Base-by-base conservation (phyloP, 2,329 filamentous ascomycete genomes). In the Cercospora citrullina region DNA sequence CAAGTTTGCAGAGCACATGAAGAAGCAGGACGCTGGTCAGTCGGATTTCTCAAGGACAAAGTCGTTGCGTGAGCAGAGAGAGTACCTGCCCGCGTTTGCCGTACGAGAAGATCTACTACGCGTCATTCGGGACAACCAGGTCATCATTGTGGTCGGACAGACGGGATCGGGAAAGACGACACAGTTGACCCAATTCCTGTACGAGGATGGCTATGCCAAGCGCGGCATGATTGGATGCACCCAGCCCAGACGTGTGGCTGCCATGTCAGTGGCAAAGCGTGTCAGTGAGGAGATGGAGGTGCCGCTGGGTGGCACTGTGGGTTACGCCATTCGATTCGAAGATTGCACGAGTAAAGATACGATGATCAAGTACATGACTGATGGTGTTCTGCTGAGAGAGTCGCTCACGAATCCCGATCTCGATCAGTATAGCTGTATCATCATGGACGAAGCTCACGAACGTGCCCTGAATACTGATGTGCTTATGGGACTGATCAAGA, bases 361-460 rank as follows among this genome's bases (percentile, higher is more conserved):
- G 0, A 85, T 90, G 68, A 98, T 99, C 82, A 99, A 99, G 81
- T 99, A 99, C 80, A 97, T 99, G 94, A 99, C 95, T 0, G 96
- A 99, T 76, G 95, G 95, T 83, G 92, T 99, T 23, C 83, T 99
- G 55, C 86, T 99, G 33, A 88, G 95, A 81, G 96, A 99, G 77
- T 97, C 93, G 5, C 85, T 99, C 10, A 94, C 93, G 68, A 94
- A 98, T 79, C 88, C 91, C 6, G 94, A 99, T 78, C 84, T 99
- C 57, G 95, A 98, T 79, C 92, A 92, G 72, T 99, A 99, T 78
- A 97, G 94, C 14, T 97, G 94, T 78, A 93, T 99, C 75, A 99
- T 99, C 80, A 99, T 99, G 95, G 95, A 99, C 77, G 95, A 99
- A 82, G 96, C 95, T 4, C 95, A 99, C 85, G 95, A 99, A 80